phyloP scores from a whole-genome alignment of 106 monocot genomes.

The Alisma plantagoaquatica region DNA sequence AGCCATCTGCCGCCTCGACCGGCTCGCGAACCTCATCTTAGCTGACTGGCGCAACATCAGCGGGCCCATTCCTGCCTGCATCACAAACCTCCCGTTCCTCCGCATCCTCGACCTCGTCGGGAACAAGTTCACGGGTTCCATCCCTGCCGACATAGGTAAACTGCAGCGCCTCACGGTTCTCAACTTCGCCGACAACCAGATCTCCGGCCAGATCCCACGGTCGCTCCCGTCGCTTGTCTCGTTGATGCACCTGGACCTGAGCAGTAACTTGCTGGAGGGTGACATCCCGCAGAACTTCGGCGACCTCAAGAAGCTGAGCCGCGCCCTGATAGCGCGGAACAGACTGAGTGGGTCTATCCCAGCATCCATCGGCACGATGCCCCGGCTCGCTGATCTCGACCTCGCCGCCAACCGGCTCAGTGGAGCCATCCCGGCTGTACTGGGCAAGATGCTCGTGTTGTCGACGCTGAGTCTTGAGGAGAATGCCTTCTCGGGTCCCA shows the following conservation, averaged over 20 bases:
- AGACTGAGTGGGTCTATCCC: slow-evolving; percentile 51
- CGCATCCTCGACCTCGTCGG: slow-evolving; percentile 58
- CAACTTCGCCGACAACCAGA: slow-evolving; percentile 12
- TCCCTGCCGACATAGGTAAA: slow-evolving; percentile 10
- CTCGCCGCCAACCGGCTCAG: slow-evolving; percentile 4
- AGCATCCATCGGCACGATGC: slow-evolving; percentile 4
- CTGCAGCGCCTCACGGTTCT: slow-evolving; percentile 11
- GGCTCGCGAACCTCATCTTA: slow-evolving; percentile 40
- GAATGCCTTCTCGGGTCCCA: slow-evolving; percentile 5
- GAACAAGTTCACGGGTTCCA: slow-evolving; percentile 40
- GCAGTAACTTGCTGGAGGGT: slow-evolving; percentile 9
- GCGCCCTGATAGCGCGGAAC: slow-evolving; percentile 56
- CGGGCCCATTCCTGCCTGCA: slow-evolving; percentile 13
- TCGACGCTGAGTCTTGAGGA: slow-evolving; percentile 13
- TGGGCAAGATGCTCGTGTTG: slow-evolving; percentile 11
- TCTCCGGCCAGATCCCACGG: slow-evolving; percentile 5
- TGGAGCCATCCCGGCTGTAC: slow-evolving; percentile 4
- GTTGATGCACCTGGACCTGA: slow-evolving; percentile 16
- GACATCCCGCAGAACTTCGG: slow-evolving; percentile 8
- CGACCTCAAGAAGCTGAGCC: slow-evolving; percentile 44
- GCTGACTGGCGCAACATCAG: slow-evolving; percentile 14
- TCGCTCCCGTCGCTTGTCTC: background rate
- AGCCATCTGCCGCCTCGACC: slow-evolving; percentile 15
- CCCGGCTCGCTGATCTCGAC: slow-evolving; percentile 19
- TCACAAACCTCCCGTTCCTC: slow-evolving; percentile 11